A percentile compares a stretch with the other conserved stretches of the same genome.
Conservation (phyloP, 441 rosid genomes). For the Arabidopsis lyrata region DNA sequence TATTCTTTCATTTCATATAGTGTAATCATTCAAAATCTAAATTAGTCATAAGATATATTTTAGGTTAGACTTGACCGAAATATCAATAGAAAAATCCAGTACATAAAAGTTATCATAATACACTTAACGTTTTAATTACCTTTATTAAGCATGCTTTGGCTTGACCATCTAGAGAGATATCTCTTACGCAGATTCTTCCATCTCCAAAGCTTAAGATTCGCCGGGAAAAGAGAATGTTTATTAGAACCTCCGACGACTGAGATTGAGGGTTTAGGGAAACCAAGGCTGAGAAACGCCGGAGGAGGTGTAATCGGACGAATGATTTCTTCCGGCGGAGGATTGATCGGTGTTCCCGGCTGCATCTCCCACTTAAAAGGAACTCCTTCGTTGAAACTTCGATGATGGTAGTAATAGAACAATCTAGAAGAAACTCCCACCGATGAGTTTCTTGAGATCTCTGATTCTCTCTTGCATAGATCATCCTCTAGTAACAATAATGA, state of each 20-base stretch:
- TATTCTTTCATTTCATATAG: not conserved
- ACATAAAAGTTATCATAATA: constrained; percentile 1
- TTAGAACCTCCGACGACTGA: constrained; percentile 24
- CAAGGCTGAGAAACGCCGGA: constrained; percentile 64
- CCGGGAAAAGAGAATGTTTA: constrained; percentile 45
- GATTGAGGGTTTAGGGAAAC: constrained; percentile 60
- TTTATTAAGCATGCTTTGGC: constrained; percentile 24
- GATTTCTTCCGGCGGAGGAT: constrained; percentile 48
- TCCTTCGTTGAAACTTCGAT: constrained; percentile 48
- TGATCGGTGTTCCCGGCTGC: constrained; percentile 74
- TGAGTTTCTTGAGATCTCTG: constrained; percentile 50
- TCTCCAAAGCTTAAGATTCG: constrained; percentile 55
- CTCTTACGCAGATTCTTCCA: constrained; percentile 43
- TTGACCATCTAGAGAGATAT: constrained; percentile 39
- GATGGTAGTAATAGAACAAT: constrained; percentile 46
- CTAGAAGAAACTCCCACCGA: constrained; percentile 54
- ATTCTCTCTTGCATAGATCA: constrained; percentile 44
- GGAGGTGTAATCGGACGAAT: constrained; percentile 72
- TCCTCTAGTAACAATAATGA: constrained; percentile 49
- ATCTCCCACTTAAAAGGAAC: constrained; percentile 85
- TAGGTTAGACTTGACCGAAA: not conserved
- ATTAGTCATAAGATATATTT: not conserved
- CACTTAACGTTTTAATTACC: constrained; percentile 26
- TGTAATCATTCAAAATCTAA: not conserved
- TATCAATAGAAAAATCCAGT: not conserved